Percentiles rank a stretch among this genome's conserved stretches.
Evolutionary conservation across 1,284 basidiomycete genomes (phyloP).

Genomic region (Microbotryum lychnidis-dioicae): DNA sequence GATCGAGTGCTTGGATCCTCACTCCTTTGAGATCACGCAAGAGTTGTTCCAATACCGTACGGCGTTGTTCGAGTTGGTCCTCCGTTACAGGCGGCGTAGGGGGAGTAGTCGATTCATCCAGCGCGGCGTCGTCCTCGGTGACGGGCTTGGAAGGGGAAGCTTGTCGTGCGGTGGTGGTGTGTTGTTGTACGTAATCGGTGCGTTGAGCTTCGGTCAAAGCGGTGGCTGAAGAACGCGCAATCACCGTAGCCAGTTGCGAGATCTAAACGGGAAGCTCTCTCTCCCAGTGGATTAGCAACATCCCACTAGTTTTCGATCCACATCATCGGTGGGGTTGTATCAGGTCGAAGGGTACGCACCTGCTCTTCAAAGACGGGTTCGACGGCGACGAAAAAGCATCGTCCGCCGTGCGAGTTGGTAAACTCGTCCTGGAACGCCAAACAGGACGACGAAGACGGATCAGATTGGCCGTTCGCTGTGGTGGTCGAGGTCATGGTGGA

Average conservation of each 20-base stretch:
- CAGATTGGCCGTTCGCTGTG: too few species aligned
- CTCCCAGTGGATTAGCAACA: too few species aligned
- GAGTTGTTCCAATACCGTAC: conserved; percentile 8
- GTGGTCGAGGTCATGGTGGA: too few species aligned
- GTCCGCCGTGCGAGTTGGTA: conserved; percentile 16
- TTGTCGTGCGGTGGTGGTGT: conserved; percentile 9
- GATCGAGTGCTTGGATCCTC: conserved; percentile 17
- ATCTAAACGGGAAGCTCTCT: conserved; percentile 1
- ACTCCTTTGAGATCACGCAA: conserved; percentile 4
- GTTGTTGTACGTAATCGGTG: conserved; percentile 8
- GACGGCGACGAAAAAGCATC: conserved; percentile 27
- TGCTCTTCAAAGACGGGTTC: conserved; percentile 24
- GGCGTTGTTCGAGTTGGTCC: conserved; percentile 13
- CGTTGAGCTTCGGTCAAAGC: conserved; percentile 7
- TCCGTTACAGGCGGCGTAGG: conserved; percentile 6
- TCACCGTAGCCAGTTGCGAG: conserved; percentile 12
- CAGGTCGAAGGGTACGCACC: conserved; percentile 2
- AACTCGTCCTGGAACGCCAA: conserved; percentile 27
- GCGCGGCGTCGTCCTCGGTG: not conserved
- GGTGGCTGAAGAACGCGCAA: conserved; percentile 12
- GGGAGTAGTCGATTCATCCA: not conserved
- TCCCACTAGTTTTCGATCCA: too few species aligned
- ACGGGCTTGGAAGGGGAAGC: conserved; percentile 10
- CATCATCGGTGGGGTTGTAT: too few species aligned
- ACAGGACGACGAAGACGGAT: too few species aligned